Conservation (phyloP, 2,329 filamentous ascomycete genomes). For the Xylariales sp. region DNA sequence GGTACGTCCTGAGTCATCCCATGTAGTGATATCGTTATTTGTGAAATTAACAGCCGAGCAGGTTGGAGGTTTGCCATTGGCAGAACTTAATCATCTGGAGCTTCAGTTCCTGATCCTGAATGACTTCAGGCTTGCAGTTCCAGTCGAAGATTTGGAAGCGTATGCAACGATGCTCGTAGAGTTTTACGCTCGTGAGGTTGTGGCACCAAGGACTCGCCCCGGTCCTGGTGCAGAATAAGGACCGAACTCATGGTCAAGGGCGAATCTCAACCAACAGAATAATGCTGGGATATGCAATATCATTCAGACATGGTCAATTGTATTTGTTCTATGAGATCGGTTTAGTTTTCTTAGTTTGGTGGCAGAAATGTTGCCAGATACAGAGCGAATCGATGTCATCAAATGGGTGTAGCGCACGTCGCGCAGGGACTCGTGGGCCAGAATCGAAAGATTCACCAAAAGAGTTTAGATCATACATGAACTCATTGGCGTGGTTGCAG, state of each 20-base stretch:
- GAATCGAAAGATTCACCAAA: too few species aligned
- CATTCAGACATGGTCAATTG: too few species aligned
- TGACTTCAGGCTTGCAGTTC: conserved; percentile 89
- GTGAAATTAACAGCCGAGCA: conserved; percentile 30
- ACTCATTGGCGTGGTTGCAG: too few species aligned
- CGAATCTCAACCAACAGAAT: too few species aligned
- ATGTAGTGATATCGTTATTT: background rate
- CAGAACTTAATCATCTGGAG: conserved; percentile 93
- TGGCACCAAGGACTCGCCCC: conserved; percentile 37
- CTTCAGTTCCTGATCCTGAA: conserved; percentile 94
- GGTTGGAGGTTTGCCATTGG: conserved; percentile 89
- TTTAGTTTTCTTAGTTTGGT: too few species aligned
- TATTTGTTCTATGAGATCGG: too few species aligned
- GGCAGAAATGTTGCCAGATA: too few species aligned
- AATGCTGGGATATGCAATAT: too few species aligned
- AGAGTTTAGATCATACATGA: too few species aligned
- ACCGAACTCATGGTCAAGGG: background rate
- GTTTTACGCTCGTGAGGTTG: conserved; percentile 90
- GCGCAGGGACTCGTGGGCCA: too few species aligned
- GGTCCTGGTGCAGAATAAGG: conserved; percentile 8
- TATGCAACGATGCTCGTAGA: conserved; percentile 99
- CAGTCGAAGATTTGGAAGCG: conserved; percentile 91
- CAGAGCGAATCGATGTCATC: too few species aligned
- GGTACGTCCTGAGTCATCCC: conserved; percentile 49
- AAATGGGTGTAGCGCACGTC: background rate